These are phyloP conservation scores for Luzula sylvatica DNA, from an alignment of 176 grass and related monocot species.

Conservation along the genomic window DNA sequence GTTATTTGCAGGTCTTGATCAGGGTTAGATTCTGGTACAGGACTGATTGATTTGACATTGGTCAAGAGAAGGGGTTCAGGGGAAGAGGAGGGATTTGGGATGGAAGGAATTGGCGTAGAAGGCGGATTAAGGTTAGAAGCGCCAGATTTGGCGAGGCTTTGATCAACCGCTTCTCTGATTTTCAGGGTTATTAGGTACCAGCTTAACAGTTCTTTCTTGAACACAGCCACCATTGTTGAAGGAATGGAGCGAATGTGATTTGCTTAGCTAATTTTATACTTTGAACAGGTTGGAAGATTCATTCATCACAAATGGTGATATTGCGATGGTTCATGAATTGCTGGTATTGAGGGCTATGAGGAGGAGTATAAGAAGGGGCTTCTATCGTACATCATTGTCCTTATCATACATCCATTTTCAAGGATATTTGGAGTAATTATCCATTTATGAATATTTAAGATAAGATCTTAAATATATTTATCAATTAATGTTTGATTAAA, in stretches of 20 bases:
- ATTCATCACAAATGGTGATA: neutral
- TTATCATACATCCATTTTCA: no score
- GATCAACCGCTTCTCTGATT: constrained; percentile 70
- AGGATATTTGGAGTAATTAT: no score
- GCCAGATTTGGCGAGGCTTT: constrained; percentile 39
- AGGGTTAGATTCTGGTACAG: neutral
- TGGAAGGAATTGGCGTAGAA: neutral
- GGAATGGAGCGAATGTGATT: neutral
- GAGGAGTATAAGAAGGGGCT: constrained; percentile 2
- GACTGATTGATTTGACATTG: neutral
- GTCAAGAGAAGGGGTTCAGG: constrained; percentile 14
- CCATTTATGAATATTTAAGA: no score
- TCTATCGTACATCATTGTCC: no score
- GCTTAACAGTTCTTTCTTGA: constrained; percentile 84
- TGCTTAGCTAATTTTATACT: neutral
- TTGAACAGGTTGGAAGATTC: neutral
- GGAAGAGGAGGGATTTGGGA: constrained; percentile 13
- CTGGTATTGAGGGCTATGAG: neutral
- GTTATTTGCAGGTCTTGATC: neutral
- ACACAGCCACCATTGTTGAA: constrained; percentile 56
- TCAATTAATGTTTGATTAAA: no score
- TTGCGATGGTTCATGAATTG: neutral
- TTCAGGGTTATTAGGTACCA: constrained; percentile 96
- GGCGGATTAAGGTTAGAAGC: constrained; percentile 25
- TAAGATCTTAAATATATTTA: no score